phyloP scores from a whole-genome alignment of 2,329 filamentous ascomycete genomes.

The Fusarium mexicanum region DNA sequence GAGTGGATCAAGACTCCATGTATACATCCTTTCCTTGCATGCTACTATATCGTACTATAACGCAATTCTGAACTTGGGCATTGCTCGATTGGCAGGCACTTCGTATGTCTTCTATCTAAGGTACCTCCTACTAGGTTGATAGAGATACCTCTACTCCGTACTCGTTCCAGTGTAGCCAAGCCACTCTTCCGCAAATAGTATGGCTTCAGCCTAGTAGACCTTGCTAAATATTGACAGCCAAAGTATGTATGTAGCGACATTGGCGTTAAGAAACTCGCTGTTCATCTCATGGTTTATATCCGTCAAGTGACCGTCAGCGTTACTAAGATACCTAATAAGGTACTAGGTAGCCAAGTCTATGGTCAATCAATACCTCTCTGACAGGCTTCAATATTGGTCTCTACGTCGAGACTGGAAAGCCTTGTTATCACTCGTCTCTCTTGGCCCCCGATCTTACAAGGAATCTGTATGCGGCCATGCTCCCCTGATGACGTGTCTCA shows the following conservation, averaged over 20 bases:
- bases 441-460: not conserved
- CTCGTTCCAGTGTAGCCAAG: not conserved
- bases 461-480: not conserved
- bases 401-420: not conserved
- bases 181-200: constrained; percentile 4
- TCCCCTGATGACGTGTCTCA: constrained; percentile 30
- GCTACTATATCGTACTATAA: not conserved
- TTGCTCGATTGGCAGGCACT: not conserved
- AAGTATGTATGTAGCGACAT: not conserved
- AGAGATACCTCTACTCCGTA: not conserved
- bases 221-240: not conserved
- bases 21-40: not conserved
- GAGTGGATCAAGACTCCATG: not conserved
- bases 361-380: not conserved
- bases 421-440: not conserved
- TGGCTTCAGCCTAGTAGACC: not conserved
- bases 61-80: not conserved
- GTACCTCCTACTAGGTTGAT: not conserved
- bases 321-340: not conserved
- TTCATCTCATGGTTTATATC: constrained; percentile 8
- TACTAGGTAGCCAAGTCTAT: not conserved
- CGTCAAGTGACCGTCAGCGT: not conserved
- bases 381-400: not conserved
- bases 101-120: not conserved
- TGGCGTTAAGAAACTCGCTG: not conserved